phyloP scores from a whole-genome alignment of 768 basidiomycete species.

The Crepidotus variabilis region DNA sequence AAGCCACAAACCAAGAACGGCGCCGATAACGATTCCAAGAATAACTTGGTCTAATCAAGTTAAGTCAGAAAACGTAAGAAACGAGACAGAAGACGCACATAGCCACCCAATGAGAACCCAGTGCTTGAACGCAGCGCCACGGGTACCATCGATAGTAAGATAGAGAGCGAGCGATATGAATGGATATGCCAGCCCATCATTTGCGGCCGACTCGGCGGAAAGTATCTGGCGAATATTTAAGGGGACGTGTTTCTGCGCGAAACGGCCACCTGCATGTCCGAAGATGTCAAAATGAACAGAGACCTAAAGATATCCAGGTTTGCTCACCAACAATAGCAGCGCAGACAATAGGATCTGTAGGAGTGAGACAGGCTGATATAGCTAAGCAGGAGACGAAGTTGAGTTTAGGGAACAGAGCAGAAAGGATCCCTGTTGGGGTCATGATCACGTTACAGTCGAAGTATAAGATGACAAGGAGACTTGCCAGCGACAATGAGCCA shows the following conservation, averaged over 20 bases:
- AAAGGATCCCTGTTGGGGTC: conserved; percentile 50
- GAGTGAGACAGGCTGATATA: conserved; percentile 86
- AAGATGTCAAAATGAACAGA: not conserved
- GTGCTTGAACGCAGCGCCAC: conserved; percentile 62
- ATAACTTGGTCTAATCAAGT: conserved; percentile 66
- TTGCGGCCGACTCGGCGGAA: conserved; percentile 88
- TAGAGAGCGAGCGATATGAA: conserved; percentile 88
- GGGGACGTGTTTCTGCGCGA: conserved; percentile 67
- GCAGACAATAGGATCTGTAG: conserved; percentile 93
- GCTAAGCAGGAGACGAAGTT: conserved; percentile 74
- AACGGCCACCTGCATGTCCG: conserved; percentile 57
- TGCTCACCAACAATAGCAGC: conserved; percentile 70
- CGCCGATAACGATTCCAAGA: conserved; percentile 68
- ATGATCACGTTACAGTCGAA: not conserved
- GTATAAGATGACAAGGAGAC: conserved; percentile 10
- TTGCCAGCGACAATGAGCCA: conserved; percentile 75
- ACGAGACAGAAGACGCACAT: conserved; percentile 38
- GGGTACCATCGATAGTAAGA: conserved; percentile 67
- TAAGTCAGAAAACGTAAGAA: not conserved
- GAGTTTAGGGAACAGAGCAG: conserved; percentile 67
- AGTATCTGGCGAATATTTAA: conserved; percentile 74
- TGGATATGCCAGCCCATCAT: conserved; percentile 94
- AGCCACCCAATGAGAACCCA: conserved; percentile 89
- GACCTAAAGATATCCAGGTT: not conserved
- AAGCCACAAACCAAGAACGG: conserved; percentile 37